These are phyloP conservation scores for Nemophila menziesii DNA, from an alignment of 257 asterid species.

Conservation along the genomic window DNA sequence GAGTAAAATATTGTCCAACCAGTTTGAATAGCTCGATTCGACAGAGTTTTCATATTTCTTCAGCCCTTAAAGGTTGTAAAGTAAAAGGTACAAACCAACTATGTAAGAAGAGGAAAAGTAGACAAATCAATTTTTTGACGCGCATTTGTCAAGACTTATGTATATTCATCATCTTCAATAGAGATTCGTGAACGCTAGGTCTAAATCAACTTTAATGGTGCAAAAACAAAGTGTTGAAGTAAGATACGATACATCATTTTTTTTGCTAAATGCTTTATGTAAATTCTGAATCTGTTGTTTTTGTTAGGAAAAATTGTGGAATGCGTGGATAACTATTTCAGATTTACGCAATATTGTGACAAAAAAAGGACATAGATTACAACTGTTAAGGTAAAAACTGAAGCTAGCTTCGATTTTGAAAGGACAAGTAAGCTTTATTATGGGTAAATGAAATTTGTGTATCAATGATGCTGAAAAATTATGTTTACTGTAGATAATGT, in stretches of 20 bases:
- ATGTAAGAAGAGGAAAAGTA: slow-evolving; percentile 66
- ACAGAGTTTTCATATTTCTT: too few species aligned
- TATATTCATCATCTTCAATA: slow-evolving; percentile 67
- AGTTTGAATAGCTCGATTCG: too few species aligned
- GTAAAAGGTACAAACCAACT: too few species aligned
- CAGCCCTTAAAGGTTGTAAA: too few species aligned
- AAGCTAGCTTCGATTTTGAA: slow-evolving; percentile 82
- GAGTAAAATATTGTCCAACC: too few species aligned
- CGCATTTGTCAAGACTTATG: slow-evolving; percentile 54
- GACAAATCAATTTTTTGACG: slow-evolving; percentile 60
- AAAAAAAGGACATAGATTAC: slow-evolving; percentile 82
- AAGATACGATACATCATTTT: slow-evolving; percentile 4
- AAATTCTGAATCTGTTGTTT: slow-evolving; percentile 2
- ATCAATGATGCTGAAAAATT: neutral
- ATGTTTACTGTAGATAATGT: slow-evolving; percentile 28
- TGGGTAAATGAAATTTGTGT: too few species aligned
- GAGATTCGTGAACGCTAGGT: slow-evolving; percentile 62
- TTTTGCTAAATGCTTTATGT: neutral
- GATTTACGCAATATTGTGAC: slow-evolving; percentile 82
- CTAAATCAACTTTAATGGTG: slow-evolving; percentile 43
- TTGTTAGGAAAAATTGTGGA: slow-evolving; percentile 76
- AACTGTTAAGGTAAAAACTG: slow-evolving; percentile 82
- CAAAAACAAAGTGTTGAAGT: slow-evolving; percentile 65
- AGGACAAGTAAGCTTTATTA: slow-evolving; percentile 54
- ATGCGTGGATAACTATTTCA: slow-evolving; percentile 90